Base-by-base conservation (phyloP, 148 eudicot genomes). In the Diospyros kaki region DNA sequence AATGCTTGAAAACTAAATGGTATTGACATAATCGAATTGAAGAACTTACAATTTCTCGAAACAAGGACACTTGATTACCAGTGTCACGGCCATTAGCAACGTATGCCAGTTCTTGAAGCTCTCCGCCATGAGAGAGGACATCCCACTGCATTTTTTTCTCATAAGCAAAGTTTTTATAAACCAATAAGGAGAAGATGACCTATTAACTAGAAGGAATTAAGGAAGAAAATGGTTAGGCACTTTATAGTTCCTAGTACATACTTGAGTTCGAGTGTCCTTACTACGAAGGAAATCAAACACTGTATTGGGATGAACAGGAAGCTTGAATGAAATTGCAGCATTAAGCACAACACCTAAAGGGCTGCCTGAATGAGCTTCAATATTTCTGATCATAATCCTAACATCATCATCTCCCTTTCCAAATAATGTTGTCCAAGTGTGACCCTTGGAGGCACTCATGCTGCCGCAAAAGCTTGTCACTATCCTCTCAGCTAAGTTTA, bases 21-120 rank as follows among this genome's bases (percentile, higher is more conserved):
- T 2, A 12, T 5, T 2, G 28, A 28, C 28, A 28, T 65, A 55
- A 66, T 4, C 1, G 10, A 43, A 70, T 50, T 15, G 53, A 28
- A 4, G 5, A 15, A 72, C 95, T 81, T 76, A 91, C 98, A 75
- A 86, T 82, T 1, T 89, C 90, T 17, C 86, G 79, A 5, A 89
- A 81, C 18, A 89, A 71, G 0, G 90, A 83, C 11, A 85, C 80
- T 7, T 78, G 79, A 68, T 86, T 84, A 10, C 83, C 83, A 3
- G 68, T 42, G n/a, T 84, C 83, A 4, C 78, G 74, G 42, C 89
- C 87, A 59, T 67, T 84, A 9, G 80, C 77, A 55, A 86, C 72
- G 72, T 86, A 84, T 4, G 77, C 86, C 74, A 86, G 73, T 79
- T 89, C 92, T 78, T 89, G 82, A 70, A 84, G 66, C 9, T 65